These are phyloP conservation scores for Aspergillus sp. DNA, from an alignment of 2,329 filamentous ascomycete genomes.

Conservation along the genomic window DNA sequence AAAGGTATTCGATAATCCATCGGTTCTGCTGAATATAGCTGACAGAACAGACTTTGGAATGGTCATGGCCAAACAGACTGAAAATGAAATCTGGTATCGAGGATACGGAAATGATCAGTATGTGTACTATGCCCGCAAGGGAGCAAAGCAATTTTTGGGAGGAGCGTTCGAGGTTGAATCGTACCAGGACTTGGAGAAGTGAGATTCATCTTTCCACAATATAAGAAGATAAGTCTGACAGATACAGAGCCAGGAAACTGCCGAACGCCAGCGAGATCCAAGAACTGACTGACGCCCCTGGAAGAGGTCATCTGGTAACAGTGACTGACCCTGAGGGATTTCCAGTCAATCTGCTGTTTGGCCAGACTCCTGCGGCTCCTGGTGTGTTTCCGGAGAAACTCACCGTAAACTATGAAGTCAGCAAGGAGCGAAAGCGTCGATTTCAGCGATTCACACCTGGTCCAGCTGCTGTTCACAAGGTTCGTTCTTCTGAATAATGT, in stretches of 20 bases:
- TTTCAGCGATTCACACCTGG: conserved; percentile 26
- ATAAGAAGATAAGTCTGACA: too few relatives aligned
- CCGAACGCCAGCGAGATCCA: conserved; percentile 25
- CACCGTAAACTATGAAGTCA: conserved; percentile 19
- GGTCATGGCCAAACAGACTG: conserved; percentile 34
- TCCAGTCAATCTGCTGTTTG: conserved; percentile 36
- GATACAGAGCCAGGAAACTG: conserved; percentile 13
- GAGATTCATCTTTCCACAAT: neutral
- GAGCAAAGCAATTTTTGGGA: conserved; percentile 26
- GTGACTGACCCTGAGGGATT: conserved; percentile 38
- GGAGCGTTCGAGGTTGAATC: conserved; percentile 41
- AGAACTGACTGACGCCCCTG: conserved; percentile 32
- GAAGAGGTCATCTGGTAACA: conserved; percentile 34
- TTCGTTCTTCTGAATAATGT: conserved; percentile 2
- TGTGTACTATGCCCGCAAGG: conserved; percentile 16
- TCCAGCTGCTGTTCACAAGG: conserved; percentile 28
- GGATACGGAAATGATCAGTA: conserved; percentile 17
- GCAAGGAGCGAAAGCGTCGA: conserved; percentile 22
- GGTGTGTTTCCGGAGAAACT: conserved; percentile 15
- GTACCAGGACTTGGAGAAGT: conserved; percentile 40
- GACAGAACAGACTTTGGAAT: conserved; percentile 24
- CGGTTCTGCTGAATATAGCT: neutral
- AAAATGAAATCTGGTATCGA: conserved; percentile 12
- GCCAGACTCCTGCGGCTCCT: conserved; percentile 21
- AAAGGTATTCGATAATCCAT: neutral